Evolutionary conservation across 257 asterid species (phyloP).

Genomic region (Echites panduratus): DNA sequence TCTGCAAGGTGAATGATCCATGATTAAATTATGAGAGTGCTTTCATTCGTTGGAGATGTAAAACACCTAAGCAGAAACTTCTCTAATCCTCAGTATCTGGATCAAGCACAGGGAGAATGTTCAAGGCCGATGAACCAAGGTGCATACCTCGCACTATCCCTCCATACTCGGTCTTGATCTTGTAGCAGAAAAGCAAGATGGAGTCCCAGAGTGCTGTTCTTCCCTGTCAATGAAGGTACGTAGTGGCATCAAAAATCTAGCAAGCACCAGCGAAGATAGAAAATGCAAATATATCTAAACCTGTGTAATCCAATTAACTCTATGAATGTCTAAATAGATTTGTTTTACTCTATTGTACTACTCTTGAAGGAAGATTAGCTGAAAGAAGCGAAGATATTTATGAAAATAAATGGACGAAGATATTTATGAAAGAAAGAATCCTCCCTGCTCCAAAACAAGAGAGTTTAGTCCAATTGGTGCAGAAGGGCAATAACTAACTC

Average conservation of each 20-base stretch:
- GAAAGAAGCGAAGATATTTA: no score
- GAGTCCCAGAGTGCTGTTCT: conserved; percentile 96
- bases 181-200: conserved; percentile 63
- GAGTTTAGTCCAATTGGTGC: not conserved
- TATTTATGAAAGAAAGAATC: not conserved
- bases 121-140: conserved; percentile 84
- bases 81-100: conserved; percentile 43
- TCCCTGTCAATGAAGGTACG: conserved; percentile 50
- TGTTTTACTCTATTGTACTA: no score
- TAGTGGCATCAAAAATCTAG: conserved; percentile 2
- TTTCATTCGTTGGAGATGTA: not conserved
- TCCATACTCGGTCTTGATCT: conserved; percentile 60
- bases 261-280: not conserved
- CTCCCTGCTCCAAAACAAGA: not conserved
- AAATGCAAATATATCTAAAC: not conserved
- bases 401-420: not conserved
- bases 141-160: conserved; percentile 88
- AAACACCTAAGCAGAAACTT: not conserved
- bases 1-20: not conserved
- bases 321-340: no score
- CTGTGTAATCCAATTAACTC: not conserved
- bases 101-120: conserved; percentile 70
- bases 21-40: conserved; percentile 3
- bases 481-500: not conserved
- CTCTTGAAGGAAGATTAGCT: no score